Evolutionary conservation across 148 eudicot genomes (phyloP).

Genomic region (Persicaria maculosa): DNA sequence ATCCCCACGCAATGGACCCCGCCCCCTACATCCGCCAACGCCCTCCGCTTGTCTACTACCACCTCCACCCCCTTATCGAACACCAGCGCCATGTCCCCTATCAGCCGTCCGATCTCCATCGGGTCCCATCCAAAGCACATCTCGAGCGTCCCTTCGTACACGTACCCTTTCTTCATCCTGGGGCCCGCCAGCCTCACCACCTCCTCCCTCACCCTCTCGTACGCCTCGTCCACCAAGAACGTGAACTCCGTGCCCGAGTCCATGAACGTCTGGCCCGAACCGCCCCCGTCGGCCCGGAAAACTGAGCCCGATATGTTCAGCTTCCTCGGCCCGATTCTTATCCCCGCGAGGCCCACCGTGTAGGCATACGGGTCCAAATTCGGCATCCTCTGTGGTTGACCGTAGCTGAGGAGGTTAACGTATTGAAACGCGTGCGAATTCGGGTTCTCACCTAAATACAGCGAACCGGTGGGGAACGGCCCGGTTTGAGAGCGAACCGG

Average conservation of each 20-base stretch:
- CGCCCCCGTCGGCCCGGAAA: conserved; percentile 9
- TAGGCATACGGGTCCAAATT: conserved; percentile 5
- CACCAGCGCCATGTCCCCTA: conserved; percentile 11
- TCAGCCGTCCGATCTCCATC: not conserved
- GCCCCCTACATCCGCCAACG: conserved; percentile 4
- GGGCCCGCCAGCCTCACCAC: not conserved
- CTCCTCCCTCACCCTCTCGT: conserved; percentile 1
- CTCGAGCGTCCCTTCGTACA: not conserved
- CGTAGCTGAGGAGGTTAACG: conserved; percentile 5
- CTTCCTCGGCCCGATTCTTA: not conserved
- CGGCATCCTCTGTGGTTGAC: not conserved
- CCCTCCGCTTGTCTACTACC: not conserved
- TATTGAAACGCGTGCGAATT: not conserved
- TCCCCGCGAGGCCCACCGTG: conserved; percentile 3
- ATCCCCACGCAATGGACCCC: conserved; percentile 10
- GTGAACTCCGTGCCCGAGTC: conserved; percentile 10
- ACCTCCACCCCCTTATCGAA: conserved; percentile 11
- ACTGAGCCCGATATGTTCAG: not conserved
- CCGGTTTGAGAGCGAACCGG: not conserved
- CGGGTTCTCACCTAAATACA: conserved; percentile 4
- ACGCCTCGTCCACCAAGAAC: conserved; percentile 6
- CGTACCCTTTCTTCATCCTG: conserved; percentile 11
- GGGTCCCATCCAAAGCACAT: not conserved
- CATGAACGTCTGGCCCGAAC: conserved; percentile 5
- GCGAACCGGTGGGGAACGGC: not conserved